Percentiles rank a stretch among this genome's conserved stretches.
Conservation (phyloP, 2,329 filamentous ascomycete genomes). For the Sporothrix mexicana region DNA sequence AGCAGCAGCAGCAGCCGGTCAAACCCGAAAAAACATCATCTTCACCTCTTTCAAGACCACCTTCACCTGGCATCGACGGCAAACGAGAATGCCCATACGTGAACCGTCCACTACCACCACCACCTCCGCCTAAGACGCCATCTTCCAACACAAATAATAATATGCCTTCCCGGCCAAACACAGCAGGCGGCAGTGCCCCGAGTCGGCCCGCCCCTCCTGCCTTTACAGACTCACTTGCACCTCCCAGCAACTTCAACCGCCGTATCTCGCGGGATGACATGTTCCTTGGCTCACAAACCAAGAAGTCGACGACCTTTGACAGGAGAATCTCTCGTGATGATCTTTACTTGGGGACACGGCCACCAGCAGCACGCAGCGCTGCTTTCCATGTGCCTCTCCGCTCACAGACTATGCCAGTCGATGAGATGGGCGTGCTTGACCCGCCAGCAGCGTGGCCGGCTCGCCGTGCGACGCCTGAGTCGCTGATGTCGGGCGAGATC, state of each 20-base stretch:
- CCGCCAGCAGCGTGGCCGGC: conserved; percentile 45
- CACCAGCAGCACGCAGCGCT: conserved; percentile 39
- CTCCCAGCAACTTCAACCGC: conserved; percentile 18
- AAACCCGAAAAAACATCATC: not conserved
- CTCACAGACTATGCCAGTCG: conserved; percentile 52
- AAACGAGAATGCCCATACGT: conserved; percentile 42
- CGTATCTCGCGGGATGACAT: conserved; percentile 53
- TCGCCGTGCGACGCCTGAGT: conserved; percentile 53
- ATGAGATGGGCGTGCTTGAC: conserved; percentile 41
- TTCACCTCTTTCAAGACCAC: conserved; percentile 37
- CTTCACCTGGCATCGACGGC: conserved; percentile 41
- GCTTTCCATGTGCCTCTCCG: conserved; percentile 51
- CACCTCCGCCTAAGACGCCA: conserved; percentile 40
- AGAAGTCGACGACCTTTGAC: conserved; percentile 26
- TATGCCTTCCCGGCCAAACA: conserved; percentile 32
- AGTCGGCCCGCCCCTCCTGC: not conserved
- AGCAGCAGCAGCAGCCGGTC: not conserved
- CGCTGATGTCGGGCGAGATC: conserved; percentile 51
- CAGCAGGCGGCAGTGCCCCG: not conserved
- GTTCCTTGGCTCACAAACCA: conserved; percentile 40
- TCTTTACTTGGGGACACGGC: conserved; percentile 43
- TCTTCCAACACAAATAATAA: conserved; percentile 34
- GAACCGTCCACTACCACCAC: conserved; percentile 44
- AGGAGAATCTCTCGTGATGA: conserved; percentile 52
- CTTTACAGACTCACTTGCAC: conserved; percentile 6